Percentiles rank a stretch among this genome's conserved stretches.
Conservation (phyloP, 2,329 filamentous ascomycete genomes). For the Diaporthe destruens region DNA sequence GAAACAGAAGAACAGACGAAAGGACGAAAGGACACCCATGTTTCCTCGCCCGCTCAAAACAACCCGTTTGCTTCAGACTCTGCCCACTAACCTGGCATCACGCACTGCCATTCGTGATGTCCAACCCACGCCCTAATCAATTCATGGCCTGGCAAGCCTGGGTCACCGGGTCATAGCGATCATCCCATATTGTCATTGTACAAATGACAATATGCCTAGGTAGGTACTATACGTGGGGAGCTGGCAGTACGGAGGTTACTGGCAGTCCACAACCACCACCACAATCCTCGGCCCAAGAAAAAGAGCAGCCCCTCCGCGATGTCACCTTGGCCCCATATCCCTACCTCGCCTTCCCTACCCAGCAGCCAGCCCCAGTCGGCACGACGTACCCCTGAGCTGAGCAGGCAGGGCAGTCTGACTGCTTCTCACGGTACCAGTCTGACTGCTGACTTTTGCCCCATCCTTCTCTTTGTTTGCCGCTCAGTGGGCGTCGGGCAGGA, state of each 20-base stretch:
- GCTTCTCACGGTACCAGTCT: background rate
- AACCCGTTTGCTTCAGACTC: conserved; percentile 23
- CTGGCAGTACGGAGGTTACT: too few species aligned
- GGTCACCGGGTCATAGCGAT: conserved; percentile 3
- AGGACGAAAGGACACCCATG: conserved; percentile 4
- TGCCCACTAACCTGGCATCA: conserved; percentile 27
- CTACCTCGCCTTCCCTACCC: conserved; percentile 15
- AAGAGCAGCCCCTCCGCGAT: conserved; percentile 29
- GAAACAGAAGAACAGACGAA: conserved; percentile 11
- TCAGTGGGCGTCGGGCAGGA: conserved; percentile 14
- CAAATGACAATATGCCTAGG: background rate
- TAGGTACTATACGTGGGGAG: conserved; percentile 23
- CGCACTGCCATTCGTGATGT: conserved; percentile 25
- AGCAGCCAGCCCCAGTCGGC: too few species aligned
- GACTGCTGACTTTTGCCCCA: background rate
- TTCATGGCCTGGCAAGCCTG: background rate
- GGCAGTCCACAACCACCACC: conserved; percentile 5
- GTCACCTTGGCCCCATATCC: conserved; percentile 23
- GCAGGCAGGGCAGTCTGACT: conserved; percentile 1
- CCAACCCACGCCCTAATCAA: background rate
- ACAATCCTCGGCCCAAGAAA: conserved; percentile 22
- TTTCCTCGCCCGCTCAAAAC: conserved; percentile 22
- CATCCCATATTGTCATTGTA: background rate
- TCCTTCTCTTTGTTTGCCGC: conserved; percentile 5
- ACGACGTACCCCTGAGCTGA: conserved; percentile 21